A percentile compares a stretch with the other conserved stretches of the same genome.
Conservation (phyloP, 164 flowering plant species). For the Vitis cinerea region DNA sequence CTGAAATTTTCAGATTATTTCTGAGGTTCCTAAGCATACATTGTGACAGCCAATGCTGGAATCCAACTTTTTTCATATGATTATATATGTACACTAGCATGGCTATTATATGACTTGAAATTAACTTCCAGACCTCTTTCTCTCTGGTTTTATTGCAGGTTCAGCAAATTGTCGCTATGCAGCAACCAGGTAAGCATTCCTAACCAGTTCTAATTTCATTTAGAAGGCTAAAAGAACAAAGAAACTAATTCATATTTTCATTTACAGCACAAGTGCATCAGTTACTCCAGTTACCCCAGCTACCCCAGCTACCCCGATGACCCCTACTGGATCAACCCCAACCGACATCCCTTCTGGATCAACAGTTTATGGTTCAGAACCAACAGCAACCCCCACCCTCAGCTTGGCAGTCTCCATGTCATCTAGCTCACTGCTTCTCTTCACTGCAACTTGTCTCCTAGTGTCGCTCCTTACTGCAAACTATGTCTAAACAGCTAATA, state of each 20-base stretch:
- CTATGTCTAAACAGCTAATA: conserved; percentile 16
- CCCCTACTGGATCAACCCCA: conserved; percentile 2
- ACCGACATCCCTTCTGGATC: conserved; percentile 18
- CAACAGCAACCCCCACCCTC: conserved; percentile 46
- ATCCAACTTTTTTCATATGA: not conserved
- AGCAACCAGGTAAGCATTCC: conserved; percentile 23
- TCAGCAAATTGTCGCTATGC: conserved; percentile 55
- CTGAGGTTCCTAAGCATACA: too few relatives aligned
- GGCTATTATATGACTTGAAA: not conserved
- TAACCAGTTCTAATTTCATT: not conserved
- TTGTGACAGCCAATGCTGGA: too few relatives aligned
- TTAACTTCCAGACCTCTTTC: not conserved
- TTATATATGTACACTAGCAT: not conserved
- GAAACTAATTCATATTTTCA: conserved; percentile 5
- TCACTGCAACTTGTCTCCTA: conserved; percentile 21
- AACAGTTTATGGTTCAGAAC: conserved; percentile 40
- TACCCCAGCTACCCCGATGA: conserved; percentile 1
- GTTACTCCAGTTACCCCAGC: conserved; percentile 18
- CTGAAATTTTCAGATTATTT: too few relatives aligned
- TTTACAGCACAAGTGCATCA: conserved; percentile 27
- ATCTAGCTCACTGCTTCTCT: conserved; percentile 20
- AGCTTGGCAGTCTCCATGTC: conserved; percentile 38
- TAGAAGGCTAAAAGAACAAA: not conserved
- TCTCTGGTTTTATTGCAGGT: conserved; percentile 35
- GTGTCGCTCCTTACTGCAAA: conserved; percentile 18